Conservation (phyloP, 208 protist genomes). For the Polymyxa betae region DNA sequence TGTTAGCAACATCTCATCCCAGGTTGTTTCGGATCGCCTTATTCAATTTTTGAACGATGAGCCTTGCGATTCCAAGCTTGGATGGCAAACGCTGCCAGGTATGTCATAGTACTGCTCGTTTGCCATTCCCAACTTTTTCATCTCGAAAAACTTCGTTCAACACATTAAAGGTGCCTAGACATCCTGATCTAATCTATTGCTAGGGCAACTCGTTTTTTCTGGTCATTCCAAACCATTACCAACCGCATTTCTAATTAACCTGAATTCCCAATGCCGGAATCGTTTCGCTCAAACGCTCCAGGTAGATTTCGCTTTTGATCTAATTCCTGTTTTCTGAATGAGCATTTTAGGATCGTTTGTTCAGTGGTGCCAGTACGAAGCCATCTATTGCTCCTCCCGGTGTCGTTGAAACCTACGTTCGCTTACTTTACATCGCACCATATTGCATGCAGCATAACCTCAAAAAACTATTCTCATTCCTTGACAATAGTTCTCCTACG, state of each 20-base stretch:
- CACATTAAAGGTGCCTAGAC: neutral
- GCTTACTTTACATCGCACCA: constrained; percentile 8
- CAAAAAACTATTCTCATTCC: neutral
- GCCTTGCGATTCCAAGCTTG: neutral
- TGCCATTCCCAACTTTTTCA: neutral
- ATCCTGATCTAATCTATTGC: neutral
- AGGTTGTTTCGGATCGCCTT: neutral
- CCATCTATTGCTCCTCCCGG: neutral
- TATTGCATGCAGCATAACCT: neutral
- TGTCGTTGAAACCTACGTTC: constrained; percentile 30
- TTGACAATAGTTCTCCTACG: neutral
- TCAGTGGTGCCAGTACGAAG: neutral
- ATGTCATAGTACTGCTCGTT: neutral
- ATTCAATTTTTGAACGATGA: constrained; percentile 24
- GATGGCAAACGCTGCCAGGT: constrained; percentile 16
- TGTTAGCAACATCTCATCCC: constrained; percentile 11
- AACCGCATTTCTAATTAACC: constrained; percentile 11
- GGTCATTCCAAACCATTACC: constrained; percentile 26
- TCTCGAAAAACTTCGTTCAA: neutral
- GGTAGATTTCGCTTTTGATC: neutral
- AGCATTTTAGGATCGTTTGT: neutral
- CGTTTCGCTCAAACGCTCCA: neutral
- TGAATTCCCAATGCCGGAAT: constrained; percentile 31
- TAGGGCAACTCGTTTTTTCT: constrained; percentile 29
- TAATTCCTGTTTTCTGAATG: neutral